These are phyloP conservation scores for Ambrosia artemisiifolia DNA, from an alignment of 129 eudicot species.

Conservation along the genomic window DNA sequence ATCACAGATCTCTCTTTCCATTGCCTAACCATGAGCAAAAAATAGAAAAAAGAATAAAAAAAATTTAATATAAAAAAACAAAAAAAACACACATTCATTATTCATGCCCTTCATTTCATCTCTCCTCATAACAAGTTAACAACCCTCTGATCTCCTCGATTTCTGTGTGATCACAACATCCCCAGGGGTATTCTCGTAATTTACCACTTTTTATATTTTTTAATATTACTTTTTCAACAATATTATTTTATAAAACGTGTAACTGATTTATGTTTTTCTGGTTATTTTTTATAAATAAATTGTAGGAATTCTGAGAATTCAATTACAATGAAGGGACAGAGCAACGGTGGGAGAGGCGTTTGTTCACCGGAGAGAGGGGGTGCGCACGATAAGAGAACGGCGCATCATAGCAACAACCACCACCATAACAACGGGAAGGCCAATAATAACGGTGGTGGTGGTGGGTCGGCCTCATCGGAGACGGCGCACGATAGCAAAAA, in stretches of 20 bases:
- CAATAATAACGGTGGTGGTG: slow-evolving; percentile 33
- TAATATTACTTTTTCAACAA: background rate
- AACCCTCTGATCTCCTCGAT: slow-evolving; percentile 23
- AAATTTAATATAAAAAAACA: background rate
- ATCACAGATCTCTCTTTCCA: slow-evolving; percentile 26
- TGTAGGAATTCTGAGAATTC: slow-evolving; percentile 57
- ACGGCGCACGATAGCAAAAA: slow-evolving; percentile 48
- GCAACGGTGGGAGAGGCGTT: slow-evolving; percentile 66
- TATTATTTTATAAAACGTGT: background rate
- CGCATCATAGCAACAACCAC: slow-evolving; percentile 10
- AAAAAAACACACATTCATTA: slow-evolving; percentile 24
- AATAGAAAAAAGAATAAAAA: slow-evolving; percentile 1
- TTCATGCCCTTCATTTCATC: slow-evolving; percentile 30
- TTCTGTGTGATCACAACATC: slow-evolving; percentile 24
- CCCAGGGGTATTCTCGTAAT: slow-evolving; percentile 41
- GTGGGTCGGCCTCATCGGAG: slow-evolving; percentile 71
- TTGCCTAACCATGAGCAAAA: slow-evolving; percentile 16
- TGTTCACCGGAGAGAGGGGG: slow-evolving; percentile 65
- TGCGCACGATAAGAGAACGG: slow-evolving; percentile 29
- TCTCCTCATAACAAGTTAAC: slow-evolving; percentile 28
- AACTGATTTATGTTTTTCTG: background rate
- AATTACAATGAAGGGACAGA: slow-evolving; percentile 66
- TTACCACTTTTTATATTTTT: slow-evolving; percentile 1
- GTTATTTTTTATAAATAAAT: background rate
- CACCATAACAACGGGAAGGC: slow-evolving; percentile 16